phyloP scores from a whole-genome alignment of 2,329 filamentous ascomycete species.

The Colletotrichum scovillei region DNA sequence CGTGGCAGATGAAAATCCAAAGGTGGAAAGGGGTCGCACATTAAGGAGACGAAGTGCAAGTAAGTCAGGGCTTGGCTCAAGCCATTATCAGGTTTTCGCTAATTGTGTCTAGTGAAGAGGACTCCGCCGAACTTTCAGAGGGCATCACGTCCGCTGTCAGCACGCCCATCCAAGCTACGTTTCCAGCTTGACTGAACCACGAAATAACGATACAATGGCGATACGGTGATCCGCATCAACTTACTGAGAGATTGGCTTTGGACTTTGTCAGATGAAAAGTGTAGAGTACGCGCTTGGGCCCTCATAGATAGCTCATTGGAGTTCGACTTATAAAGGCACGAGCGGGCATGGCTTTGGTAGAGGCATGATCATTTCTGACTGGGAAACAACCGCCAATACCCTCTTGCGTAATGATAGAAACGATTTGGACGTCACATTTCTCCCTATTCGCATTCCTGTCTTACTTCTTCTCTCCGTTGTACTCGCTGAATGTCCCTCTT shows the following conservation, averaged over 20 bases:
- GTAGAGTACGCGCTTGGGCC: background rate
- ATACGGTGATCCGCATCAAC: background rate
- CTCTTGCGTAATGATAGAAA: background rate
- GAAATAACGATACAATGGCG: background rate
- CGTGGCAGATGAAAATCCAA: background rate
- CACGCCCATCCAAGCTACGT: no score
- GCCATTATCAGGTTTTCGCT: background rate
- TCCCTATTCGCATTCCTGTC: background rate
- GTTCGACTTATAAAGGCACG: background rate
- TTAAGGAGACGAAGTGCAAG: background rate
- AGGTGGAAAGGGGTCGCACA: background rate
- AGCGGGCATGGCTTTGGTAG: background rate
- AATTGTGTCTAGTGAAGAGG: background rate
- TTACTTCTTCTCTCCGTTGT: background rate
- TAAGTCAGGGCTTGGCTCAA: background rate
- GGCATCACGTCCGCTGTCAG: background rate
- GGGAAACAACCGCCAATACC: background rate
- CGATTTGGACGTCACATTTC: background rate
- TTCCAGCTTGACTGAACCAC: background rate
- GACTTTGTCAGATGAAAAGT: background rate
- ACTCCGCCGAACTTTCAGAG: background rate
- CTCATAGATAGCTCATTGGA: background rate
- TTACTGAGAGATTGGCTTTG: background rate
- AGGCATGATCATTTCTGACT: background rate
- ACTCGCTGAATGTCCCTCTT: background rate